Evolutionary conservation across 2,329 filamentous ascomycete species (phyloP), one percentile per base, ranked within the genome.

Genomic region (Cercospora sp.): DNA sequence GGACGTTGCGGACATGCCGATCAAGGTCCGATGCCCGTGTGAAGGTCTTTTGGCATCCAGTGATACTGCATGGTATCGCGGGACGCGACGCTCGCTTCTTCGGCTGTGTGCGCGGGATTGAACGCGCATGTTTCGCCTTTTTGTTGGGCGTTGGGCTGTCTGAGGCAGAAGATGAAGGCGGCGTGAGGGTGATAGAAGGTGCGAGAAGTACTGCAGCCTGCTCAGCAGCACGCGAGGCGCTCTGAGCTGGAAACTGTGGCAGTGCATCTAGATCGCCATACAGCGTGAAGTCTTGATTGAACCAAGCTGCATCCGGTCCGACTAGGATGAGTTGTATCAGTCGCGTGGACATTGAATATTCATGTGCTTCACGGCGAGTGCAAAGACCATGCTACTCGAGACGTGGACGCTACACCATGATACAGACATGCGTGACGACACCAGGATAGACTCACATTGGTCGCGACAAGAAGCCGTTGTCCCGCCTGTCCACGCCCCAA

Each of bases 21-120:
- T 64, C 62, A 23, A 57, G 51, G 23, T 64, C 62, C 9, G 62
- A 57, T 9, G 48, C 33, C 39, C 62, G 48, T 2, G 31, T 28
- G 51, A 64, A 64, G 45, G 62, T 64, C 51, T 58, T 64, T 10
- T 55, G 18, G 18, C 62, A 64, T 8, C 33, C 62, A 16, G 31
- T 30, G 16, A 53, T 26, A 53, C 20, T 58, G 33, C 62, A 64
- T 39, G 33, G 31, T 2, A 58, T 5, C 30, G 45, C 31, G 26
- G 62, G 62, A 9, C 62, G 48, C n/a, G 23, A 33, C 7, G 48
- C 18, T 18, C 62, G 18, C 23, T 33, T 33, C 20, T 23, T 13
- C 1, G 45, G 28, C 8, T n/a, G 62, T n/a, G 51, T 9, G 1
- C 31, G 62, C 4, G 48, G 16, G 30, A 64, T 64, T 7, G 36